Percentiles rank a stretch among this genome's conserved stretches.
Conservation (phyloP, 116 monocot genomes). For the Cymodocea nodosa region DNA sequence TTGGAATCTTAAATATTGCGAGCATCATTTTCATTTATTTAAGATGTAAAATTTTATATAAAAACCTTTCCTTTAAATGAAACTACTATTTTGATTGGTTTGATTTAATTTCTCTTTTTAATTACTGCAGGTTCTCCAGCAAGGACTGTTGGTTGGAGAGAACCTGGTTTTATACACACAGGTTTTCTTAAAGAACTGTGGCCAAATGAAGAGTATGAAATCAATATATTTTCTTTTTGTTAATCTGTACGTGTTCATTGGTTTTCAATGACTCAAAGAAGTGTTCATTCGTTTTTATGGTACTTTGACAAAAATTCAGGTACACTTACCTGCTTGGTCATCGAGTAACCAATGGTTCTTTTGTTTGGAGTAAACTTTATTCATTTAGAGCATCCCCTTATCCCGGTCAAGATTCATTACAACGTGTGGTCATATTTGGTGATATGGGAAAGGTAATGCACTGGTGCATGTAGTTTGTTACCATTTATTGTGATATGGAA, state of each 20-base stretch:
- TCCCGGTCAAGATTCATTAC: slow-evolving; percentile 45
- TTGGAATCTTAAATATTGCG: too few species aligned
- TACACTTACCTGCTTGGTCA: slow-evolving; percentile 41
- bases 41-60: too few species aligned
- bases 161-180: slow-evolving; percentile 64
- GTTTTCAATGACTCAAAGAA: neutral
- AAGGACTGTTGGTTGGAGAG: slow-evolving; percentile 63
- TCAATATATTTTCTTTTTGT: neutral
- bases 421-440: slow-evolving; percentile 38
- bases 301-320: slow-evolving; percentile 5
- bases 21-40: too few species aligned
- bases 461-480: too few species aligned
- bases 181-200: slow-evolving; percentile 58
- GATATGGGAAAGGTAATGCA: slow-evolving; percentile 43
- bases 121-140: slow-evolving; percentile 36
- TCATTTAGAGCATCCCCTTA: slow-evolving; percentile 43
- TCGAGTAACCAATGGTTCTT: slow-evolving; percentile 19
- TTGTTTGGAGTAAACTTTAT: slow-evolving; percentile 28
- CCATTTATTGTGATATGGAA: too few species aligned
- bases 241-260: too few species aligned
- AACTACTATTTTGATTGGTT: neutral
- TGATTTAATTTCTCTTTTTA: neutral
- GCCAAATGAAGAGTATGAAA: slow-evolving; percentile 40
- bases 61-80: neutral
- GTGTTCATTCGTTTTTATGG: neutral